phyloP scores from a whole-genome alignment of 2,329 filamentous ascomycete genomes.

The Trichothecium roseum region DNA sequence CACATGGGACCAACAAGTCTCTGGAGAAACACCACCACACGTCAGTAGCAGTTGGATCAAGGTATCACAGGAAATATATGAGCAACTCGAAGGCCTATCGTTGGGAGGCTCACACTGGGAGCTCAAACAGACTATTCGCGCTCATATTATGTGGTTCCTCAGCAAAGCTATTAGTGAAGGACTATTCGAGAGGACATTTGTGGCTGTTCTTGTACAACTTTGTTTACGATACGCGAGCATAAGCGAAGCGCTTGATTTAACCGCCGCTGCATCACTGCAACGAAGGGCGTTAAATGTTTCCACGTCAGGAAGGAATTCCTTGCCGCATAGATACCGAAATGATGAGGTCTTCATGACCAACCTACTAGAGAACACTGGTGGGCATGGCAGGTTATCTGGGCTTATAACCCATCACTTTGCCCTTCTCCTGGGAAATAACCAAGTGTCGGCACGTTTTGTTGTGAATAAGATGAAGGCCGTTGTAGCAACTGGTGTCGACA shows the following conservation, averaged over 20 bases:
- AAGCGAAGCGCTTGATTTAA: conserved; percentile 13
- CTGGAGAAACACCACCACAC: not conserved
- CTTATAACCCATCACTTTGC: no score
- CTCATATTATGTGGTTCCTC: conserved; percentile 19
- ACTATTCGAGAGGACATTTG: conserved; percentile 16
- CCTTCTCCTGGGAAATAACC: no score
- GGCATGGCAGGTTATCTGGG: no score
- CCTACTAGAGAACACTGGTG: no score
- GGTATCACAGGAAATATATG: conserved; percentile 20
- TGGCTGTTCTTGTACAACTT: conserved; percentile 16
- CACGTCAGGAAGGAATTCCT: no score
- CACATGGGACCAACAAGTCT: conserved; percentile 16
- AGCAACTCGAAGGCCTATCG: conserved; percentile 20
- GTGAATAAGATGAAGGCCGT: no score
- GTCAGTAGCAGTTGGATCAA: conserved; percentile 7
- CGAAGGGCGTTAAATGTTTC: no score
- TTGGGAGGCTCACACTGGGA: conserved; percentile 20
- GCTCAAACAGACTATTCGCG: conserved; percentile 19
- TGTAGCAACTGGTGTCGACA: no score
- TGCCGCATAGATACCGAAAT: no score
- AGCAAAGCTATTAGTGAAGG: conserved; percentile 18
- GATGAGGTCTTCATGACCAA: no score
- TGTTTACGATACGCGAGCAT: conserved; percentile 15
- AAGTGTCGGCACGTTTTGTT: no score
- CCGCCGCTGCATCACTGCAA: not conserved